Evolutionary conservation across 257 asterid species (phyloP).

Genomic region (Haberlea rhodopensis): DNA sequence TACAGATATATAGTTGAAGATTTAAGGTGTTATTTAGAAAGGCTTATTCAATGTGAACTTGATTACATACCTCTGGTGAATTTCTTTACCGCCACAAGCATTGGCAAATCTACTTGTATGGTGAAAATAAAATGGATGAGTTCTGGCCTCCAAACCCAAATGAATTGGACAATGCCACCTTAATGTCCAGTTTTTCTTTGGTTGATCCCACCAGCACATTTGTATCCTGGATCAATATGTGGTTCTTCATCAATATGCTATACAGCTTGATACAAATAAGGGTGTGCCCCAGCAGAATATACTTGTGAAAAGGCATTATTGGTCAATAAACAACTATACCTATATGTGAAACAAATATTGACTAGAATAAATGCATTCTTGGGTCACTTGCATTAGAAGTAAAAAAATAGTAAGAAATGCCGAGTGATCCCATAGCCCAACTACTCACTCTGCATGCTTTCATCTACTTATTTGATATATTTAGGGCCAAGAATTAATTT

Average conservation of each 20-base stretch:
- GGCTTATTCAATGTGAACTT: background rate
- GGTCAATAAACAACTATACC: slow-evolving; percentile 7
- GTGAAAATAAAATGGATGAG: slow-evolving; percentile 84
- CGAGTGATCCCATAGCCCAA: background rate
- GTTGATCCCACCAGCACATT: slow-evolving; percentile 66
- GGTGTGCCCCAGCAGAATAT: slow-evolving; percentile 2
- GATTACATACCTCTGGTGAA: slow-evolving; percentile 39
- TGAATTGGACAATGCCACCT: slow-evolving; percentile 86
- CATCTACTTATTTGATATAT: background rate
- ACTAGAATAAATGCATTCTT: slow-evolving; percentile 9
- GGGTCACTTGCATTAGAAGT: slow-evolving; percentile 7
- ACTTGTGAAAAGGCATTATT: slow-evolving; percentile 1
- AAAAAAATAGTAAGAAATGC: background rate
- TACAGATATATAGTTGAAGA: too few species aligned
- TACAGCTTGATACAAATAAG: slow-evolving; percentile 18
- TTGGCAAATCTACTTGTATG: slow-evolving; percentile 50
- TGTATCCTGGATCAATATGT: slow-evolving; percentile 53
- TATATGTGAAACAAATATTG: slow-evolving; percentile 12
- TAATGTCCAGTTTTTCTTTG: slow-evolving; percentile 64
- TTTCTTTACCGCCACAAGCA: slow-evolving; percentile 19
- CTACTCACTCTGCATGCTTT: slow-evolving; percentile 16
- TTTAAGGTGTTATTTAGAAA: too few species aligned
- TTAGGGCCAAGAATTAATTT: slow-evolving; percentile 2
- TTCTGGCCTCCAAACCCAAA: slow-evolving; percentile 94
- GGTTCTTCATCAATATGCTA: slow-evolving; percentile 17